Evolutionary conservation across 1,284 basidiomycete species (phyloP), one percentile per base, ranked within the genome.

Genomic region (Malassezia restricta): DNA sequence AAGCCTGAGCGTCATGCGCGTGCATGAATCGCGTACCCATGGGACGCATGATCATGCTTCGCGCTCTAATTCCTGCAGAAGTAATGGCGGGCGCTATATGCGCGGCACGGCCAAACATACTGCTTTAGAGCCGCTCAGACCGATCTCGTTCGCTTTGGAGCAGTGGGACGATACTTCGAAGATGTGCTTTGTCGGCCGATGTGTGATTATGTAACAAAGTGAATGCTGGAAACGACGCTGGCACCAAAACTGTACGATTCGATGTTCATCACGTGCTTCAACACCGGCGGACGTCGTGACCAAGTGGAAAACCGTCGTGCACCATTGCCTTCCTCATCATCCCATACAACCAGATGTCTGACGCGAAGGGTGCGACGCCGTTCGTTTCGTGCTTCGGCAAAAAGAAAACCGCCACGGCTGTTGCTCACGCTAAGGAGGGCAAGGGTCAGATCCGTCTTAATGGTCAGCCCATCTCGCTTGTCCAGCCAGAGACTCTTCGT

Each of bases 361-460:
- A 55, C 8, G 43, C 48, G 53, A 55, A 55, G 47, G 53, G 48
- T 47, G 55, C 67, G 49, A 56, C 61, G 54, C 68, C 63, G 54
- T 69, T 67, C 56, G 73, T 75, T 45, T 71, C 71, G 58, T 74
- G 71, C 61, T 75, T 74, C 64, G 74, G 74, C 56, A 75, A 75
- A 73, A 75, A 75, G 68, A 74, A 74, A 68, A 74, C 71, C 53
- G 64, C 73, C 37, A 71, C 70, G 51, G 66, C 65, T 49, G 65
- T 68, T 44, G 65, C 66, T 50, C 52, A 62, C 60, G 63, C 58
- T 62, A 68, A 75, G 77, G 89, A 94, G 78, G 94, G 94, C 70
- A 89, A 89, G 77, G 94, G 94, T 58, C 82, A 95, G 74, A 86
- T 99, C 77, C 87, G 91, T 74, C 82, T 99, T 76, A 96, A 98